Evolutionary conservation across 2,329 filamentous ascomycete species (phyloP), one percentile per base, ranked within the genome.

Genomic region (Trichoderma koningii): DNA sequence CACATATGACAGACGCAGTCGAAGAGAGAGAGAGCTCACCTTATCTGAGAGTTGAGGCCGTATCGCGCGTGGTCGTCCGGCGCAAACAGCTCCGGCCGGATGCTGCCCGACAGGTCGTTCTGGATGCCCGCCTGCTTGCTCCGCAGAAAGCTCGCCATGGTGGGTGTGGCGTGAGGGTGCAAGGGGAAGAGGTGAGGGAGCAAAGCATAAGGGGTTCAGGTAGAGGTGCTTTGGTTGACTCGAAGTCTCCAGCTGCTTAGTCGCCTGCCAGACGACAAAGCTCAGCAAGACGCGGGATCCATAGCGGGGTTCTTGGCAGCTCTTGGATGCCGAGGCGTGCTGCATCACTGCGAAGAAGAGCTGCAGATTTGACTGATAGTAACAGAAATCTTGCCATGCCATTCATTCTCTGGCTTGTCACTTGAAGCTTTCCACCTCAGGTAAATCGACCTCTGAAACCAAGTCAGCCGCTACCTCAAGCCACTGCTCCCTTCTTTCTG

Each of bases 111-210:
- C 70, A 99, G 85, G 79, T 98, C 95, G 78, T 89, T 91, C 75
- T 93, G 90, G 71, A 99, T 90, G 73, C 95, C 95, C 65, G 92
- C 87, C 83, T 98, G 95, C 83, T 96, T 97, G 71, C 91, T 90
- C 75, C 95, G 85, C 68, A 99, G 81, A 75, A 98, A 94, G 72
- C 90, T 87, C 63, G 93, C 88, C 93, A 97, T 97, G 34, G 50
- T n/a, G 15, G 59, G 21, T 55, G 60, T n/a, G 50, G 34, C 34
- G 14, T 15, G 50, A 63, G 50, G 26, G 45, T 55, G 21, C 21
- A 3, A 23, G 21, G 21, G 60, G 14, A 53, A n/a, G 34, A 14
- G 34, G 23, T 7, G 55, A 48, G 42, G 34, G 42, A 17, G 34
- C 14, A 15, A 15, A 50, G 45, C 30, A 51, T 38, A 14, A 38